These are phyloP conservation scores for Dicorynia guianensis DNA, from an alignment of 306 rosid genomes.

Conservation along the genomic window DNA sequence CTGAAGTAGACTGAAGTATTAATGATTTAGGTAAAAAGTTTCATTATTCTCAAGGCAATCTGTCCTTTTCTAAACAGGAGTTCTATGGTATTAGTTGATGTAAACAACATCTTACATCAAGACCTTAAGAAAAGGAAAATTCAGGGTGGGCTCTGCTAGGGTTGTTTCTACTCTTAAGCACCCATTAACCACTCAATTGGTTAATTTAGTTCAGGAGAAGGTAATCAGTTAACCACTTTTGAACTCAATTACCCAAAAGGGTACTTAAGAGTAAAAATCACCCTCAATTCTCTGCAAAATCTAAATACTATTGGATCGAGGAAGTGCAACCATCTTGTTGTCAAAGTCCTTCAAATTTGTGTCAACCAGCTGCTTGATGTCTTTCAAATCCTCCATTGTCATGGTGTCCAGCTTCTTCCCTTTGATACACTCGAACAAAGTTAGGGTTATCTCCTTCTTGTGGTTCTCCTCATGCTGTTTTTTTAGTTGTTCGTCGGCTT, in stretches of 20 bases:
- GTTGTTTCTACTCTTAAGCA: too few species aligned
- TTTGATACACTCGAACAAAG: neutral
- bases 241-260: too few species aligned
- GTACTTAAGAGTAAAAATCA: too few species aligned
- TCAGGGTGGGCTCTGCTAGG: too few species aligned
- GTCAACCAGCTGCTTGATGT: neutral
- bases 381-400: neutral
- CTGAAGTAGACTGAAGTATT: neutral
- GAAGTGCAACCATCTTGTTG: neutral
- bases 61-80: neutral
- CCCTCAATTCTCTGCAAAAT: neutral
- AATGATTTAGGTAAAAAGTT: neutral
- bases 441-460: neutral
- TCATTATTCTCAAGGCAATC: neutral
- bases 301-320: neutral
- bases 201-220: too few species aligned
- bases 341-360: neutral
- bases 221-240: too few species aligned
- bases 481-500: conserved; percentile 28
- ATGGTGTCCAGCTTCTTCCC: neutral
- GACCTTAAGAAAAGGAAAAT: too few species aligned
- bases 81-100: neutral
- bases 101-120: neutral
- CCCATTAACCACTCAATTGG: too few species aligned
- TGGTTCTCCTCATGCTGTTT: conserved; percentile 26